A percentile compares a stretch with the other conserved stretches of the same genome.
phyloP scores from a whole-genome alignment of 345 rosid species.

The Citrus mangshanensis region DNA sequence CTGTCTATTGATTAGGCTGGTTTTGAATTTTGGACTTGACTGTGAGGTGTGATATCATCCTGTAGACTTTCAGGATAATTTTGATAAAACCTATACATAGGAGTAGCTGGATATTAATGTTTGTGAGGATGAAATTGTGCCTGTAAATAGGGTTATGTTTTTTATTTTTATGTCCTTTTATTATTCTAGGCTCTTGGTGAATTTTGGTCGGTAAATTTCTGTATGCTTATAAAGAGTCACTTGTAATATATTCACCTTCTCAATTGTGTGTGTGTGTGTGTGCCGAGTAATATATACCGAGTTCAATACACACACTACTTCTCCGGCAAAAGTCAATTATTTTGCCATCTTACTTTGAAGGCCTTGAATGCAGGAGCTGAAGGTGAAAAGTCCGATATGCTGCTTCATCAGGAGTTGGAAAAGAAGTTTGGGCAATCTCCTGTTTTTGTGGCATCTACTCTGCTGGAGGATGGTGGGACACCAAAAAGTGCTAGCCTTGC shows the following conservation, averaged over 20 bases:
- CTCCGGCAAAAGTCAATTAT: not conserved
- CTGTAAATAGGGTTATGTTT: not conserved
- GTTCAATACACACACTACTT: not conserved
- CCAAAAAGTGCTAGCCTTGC: conserved; percentile 50
- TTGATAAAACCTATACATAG: not conserved
- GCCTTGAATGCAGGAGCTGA: conserved; percentile 25
- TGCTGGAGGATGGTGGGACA: conserved; percentile 53
- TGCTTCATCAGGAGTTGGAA: conserved; percentile 44
- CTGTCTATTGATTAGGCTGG: not conserved
- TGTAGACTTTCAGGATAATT: not conserved
- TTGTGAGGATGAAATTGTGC: not conserved
- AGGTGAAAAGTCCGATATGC: conserved; percentile 12
- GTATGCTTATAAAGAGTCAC: not conserved
- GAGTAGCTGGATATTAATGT: not conserved
- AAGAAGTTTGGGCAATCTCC: conserved; percentile 77
- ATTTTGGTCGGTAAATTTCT: not conserved
- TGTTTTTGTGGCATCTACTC: conserved; percentile 51
- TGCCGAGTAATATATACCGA: not conserved
- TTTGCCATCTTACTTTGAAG: conserved; percentile 7
- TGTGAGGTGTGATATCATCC: not conserved
- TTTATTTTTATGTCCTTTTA: not conserved
- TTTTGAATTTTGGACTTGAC: not conserved
- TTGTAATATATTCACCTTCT: not conserved
- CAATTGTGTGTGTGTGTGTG: not conserved
- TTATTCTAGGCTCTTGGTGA: not conserved